Percentiles rank a stretch among this genome's conserved stretches.
Evolutionary conservation across 2,329 filamentous ascomycete species (phyloP).

Genomic region (Beauveria asiatica): DNA sequence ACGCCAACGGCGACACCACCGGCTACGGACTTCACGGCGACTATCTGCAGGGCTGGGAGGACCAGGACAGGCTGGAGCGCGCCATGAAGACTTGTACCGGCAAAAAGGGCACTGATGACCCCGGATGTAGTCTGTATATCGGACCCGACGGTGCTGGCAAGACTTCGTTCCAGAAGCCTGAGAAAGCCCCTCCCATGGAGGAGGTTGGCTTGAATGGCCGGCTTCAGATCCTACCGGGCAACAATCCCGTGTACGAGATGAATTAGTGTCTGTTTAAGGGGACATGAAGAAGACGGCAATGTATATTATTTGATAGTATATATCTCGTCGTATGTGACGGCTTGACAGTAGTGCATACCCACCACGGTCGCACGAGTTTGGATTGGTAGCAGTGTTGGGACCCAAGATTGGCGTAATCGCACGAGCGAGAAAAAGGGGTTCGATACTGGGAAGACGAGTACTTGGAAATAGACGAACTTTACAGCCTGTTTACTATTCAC

Average conservation of each 20-base stretch:
- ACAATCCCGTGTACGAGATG: constrained; percentile 17
- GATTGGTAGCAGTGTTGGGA: too few species aligned
- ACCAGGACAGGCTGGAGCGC: constrained; percentile 18
- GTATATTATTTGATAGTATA: neutral
- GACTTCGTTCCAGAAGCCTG: constrained; percentile 11
- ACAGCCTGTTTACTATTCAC: neutral
- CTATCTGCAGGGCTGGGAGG: constrained; percentile 22
- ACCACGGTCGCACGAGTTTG: too few species aligned
- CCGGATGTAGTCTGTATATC: constrained; percentile 19
- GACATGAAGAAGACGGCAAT: too few species aligned
- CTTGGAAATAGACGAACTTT: neutral
- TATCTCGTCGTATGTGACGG: neutral
- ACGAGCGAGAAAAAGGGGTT: neutral
- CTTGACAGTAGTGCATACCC: too few species aligned
- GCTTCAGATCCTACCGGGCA: constrained; percentile 18
- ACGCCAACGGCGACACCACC: constrained; percentile 20
- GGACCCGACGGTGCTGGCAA: constrained; percentile 17
- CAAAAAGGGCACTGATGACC: constrained; percentile 14
- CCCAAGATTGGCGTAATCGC: neutral
- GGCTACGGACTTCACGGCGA: constrained; percentile 23
- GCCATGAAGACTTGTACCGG: constrained; percentile 21
- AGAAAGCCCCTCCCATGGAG: constrained; percentile 17
- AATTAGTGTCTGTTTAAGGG: neutral
- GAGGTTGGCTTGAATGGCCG: constrained; percentile 19
- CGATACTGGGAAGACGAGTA: neutral